Evolutionary conservation across 148 eudicot species (phyloP).

Genomic region (Chenopodium album): DNA sequence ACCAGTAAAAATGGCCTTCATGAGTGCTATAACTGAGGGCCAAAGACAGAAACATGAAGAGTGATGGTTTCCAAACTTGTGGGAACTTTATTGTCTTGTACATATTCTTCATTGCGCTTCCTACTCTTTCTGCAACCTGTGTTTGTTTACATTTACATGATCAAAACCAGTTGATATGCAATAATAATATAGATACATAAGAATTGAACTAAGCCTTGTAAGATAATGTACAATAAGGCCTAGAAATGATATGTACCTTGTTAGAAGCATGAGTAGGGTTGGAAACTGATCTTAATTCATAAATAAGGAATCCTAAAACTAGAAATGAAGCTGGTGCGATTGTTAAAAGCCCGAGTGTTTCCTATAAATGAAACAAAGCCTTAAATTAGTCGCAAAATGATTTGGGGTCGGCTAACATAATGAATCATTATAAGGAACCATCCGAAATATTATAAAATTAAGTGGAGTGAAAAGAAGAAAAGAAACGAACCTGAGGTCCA

Average conservation of each 20-base stretch:
- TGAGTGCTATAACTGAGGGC: conserved; percentile 66
- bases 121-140: conserved; percentile 40
- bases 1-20: conserved; percentile 81
- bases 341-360: conserved; percentile 50
- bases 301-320: conserved; percentile 49
- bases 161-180: too few species aligned
- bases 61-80: conserved; percentile 71
- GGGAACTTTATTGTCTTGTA: conserved; percentile 46
- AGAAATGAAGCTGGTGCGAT: conserved; percentile 44
- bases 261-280: conserved; percentile 8
- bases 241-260: conserved; percentile 23
- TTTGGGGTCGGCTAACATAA: too few species aligned
- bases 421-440: too few species aligned
- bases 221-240: too few species aligned
- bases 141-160: not conserved
- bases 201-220: too few species aligned
- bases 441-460: too few species aligned
- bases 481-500: conserved; percentile 55
- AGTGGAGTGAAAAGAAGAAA: not conserved
- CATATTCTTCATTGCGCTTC: conserved; percentile 48
- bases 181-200: too few species aligned
- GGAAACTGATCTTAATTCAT: conserved; percentile 35
- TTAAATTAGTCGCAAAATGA: too few species aligned
- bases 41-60: conserved; percentile 55
- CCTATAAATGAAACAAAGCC: conserved; percentile 26